Base-by-base conservation (phyloP, 1,284 basidiomycete genomes). In the Farysia itapuensis region DNA sequence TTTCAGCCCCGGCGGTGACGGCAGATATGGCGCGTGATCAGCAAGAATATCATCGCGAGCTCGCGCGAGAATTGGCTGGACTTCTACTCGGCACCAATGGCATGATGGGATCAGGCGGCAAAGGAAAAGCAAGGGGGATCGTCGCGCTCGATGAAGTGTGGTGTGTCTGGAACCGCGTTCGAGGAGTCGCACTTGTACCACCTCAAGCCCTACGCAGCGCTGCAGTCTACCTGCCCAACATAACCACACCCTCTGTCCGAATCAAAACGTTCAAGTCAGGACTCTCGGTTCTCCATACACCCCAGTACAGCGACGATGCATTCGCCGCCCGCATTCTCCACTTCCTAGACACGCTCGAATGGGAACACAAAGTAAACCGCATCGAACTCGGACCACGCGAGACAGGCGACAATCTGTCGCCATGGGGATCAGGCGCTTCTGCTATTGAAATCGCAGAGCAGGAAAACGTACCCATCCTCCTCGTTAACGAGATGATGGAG, bases 81-180 rank as follows among this genome's bases (percentile, higher is more conserved):
- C 80, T 97, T 2, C 80, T 97, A 13, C 82, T 86, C 61, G 84
- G 85, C 8, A 42, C 47, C 21, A 37, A 39, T 16, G 66, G 66
- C 3, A 32, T 73, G 22, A 53, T 71, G 47, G 66, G 60, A 18
- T 44, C 67, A 44, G 43, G 67, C 47, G 75, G 54, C 57, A 42
- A 72, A 69, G 42, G 49, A 30, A 70, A 39, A 63, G 72, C 18
- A 11, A 40, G 23, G 9, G 64, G 67, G 11, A 29, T 97, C 14
- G 82, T 96, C 18, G 89, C 87, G 0, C 80, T 97, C 15, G 94
- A 98, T 75, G 92, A 96, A 76, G 87, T 91, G 0, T 98, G 94
- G 94, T 91, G 91, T 32, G 84, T 89, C 2, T 98, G 94, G 94
- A 97, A 97, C 77, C 85, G 94, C 39, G 91, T 90, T 2, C 80